phyloP scores from a whole-genome alignment of 2,329 filamentous ascomycete genomes.

The Botrytis aclada region DNA sequence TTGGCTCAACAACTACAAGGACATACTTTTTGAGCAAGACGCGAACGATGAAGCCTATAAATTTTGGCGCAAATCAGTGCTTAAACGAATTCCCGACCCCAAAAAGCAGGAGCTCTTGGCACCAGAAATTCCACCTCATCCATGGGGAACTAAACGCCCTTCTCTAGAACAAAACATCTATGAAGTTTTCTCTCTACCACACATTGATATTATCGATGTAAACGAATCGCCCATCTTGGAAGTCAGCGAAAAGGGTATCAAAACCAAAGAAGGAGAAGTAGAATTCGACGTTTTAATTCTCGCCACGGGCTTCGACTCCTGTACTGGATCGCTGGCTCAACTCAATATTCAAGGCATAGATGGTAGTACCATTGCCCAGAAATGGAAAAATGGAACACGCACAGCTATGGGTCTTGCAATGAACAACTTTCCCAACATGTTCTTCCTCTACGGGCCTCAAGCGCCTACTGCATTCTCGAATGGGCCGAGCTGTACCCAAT shows the following conservation, averaged over 20 bases:
- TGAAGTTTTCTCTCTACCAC: slow-evolving; percentile 46
- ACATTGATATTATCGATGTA: slow-evolving; percentile 47
- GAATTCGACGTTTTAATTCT: slow-evolving; percentile 39
- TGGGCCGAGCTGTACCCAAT: slow-evolving; percentile 42
- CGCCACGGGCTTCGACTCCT: slow-evolving; percentile 41
- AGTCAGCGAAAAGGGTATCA: slow-evolving; percentile 42
- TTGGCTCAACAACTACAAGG: slow-evolving; percentile 34
- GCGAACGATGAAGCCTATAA: slow-evolving; percentile 32
- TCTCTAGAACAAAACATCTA: slow-evolving; percentile 49
- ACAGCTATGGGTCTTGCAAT: slow-evolving; percentile 44
- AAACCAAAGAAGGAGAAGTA: slow-evolving; percentile 33
- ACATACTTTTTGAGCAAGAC: slow-evolving; percentile 34
- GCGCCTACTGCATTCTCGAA: slow-evolving; percentile 42
- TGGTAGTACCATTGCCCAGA: slow-evolving; percentile 35
- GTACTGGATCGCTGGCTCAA: slow-evolving; percentile 37
- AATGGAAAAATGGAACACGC: slow-evolving; percentile 37
- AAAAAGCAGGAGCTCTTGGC: slow-evolving; percentile 46
- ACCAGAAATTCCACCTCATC: slow-evolving; percentile 45
- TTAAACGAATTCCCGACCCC: background rate
- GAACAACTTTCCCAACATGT: slow-evolving; percentile 47
- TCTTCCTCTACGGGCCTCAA: slow-evolving; percentile 45
- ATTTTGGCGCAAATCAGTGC: slow-evolving; percentile 18
- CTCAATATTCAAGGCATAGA: slow-evolving; percentile 37
- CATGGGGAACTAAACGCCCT: slow-evolving; percentile 47
- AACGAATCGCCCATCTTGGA: slow-evolving; percentile 43